Evolutionary conservation across 192 early-diverging fungal genomes (phyloP), one percentile per base, ranked within the genome.

Genomic region (Entomortierella beljakovae): DNA sequence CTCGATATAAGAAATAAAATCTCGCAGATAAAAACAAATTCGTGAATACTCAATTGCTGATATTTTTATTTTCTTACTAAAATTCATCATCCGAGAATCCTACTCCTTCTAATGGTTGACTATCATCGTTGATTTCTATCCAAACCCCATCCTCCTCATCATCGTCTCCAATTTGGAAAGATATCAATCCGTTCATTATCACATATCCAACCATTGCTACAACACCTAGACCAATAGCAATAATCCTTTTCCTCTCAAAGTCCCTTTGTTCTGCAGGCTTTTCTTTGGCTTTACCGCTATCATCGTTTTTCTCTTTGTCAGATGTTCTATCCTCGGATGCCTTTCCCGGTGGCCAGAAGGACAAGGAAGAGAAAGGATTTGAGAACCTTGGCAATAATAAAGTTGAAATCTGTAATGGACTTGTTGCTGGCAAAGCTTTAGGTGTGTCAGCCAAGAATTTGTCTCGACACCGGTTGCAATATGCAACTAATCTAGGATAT

Each of bases 401-500:
- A 6, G 3, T 32, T 33, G 32, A n/a, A n/a, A 20, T 34, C 7
- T n/a, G 28, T 15, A 16, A n/a, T 20, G 76, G 46, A 48, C 74
- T 66, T 31, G 61, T 26, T 0, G 73, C 35, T 31, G 71, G 52
- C 22, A 59, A 63, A 18, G 71, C 59, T 42, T 26, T 64, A 29
- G 50, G 83, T 35, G n/a, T 68, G 40, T 22, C 65, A n/a, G 37
- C 72, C 81, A 57, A 76, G 34, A 65, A 80, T 15, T 34, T 33
- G 2, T 77, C 53, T 43, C 86, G 81, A 63, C 91, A 84, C 1
- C 90, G 87, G 32, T 89, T 83, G 73, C 84, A 86, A 75, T 87
- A 93, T n/a, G 76, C 71, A 16, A 85, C 68, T 2, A 95, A 82
- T 43, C 83, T 79, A 16, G 92, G 91, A 76, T 85, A 94, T 70